Percentiles rank a stretch among this genome's conserved stretches.
Conservation (phyloP, 2,329 filamentous ascomycete species). For the Fusarium sp. region DNA sequence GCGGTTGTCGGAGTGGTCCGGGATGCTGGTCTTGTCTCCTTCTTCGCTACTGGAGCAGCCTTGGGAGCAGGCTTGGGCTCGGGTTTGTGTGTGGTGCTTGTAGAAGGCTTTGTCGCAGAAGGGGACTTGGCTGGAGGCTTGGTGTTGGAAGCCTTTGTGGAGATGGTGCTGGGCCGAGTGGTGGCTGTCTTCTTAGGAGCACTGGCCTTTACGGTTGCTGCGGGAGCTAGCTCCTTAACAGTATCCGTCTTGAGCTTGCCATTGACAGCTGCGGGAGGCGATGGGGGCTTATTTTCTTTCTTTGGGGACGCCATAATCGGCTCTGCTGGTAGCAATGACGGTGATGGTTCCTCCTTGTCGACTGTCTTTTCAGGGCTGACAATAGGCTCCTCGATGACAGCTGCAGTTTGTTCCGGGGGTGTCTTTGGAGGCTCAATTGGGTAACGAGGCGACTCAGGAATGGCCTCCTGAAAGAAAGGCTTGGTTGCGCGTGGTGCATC, state of each 20-base stretch:
- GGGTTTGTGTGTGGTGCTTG: conserved; percentile 38
- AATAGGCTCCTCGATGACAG: conserved; percentile 50
- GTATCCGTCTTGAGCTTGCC: conserved; percentile 42
- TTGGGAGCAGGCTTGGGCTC: conserved; percentile 48
- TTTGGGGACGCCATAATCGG: conserved; percentile 19
- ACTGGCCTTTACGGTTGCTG: conserved; percentile 20
- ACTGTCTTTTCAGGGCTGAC: conserved; percentile 55
- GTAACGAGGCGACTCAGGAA: conserved; percentile 56
- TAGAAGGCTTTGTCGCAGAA: conserved; percentile 37
- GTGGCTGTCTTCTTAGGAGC: conserved; percentile 32
- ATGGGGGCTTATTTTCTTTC: conserved; percentile 24
- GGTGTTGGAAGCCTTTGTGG: conserved; percentile 39
- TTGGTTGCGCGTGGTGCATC: conserved; percentile 42
- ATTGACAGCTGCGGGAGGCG: conserved; percentile 29
- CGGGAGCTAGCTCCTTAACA: conserved; percentile 28
- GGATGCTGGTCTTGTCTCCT: conserved; percentile 46
- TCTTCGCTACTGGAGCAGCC: conserved; percentile 45
- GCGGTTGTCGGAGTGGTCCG: conserved; percentile 27
- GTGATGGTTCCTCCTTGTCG: conserved; percentile 52
- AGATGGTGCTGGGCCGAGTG: conserved; percentile 38
- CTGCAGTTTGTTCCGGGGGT: conserved; percentile 27
- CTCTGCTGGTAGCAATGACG: conserved; percentile 20
- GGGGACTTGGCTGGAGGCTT: conserved; percentile 38
- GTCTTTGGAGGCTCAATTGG: conserved; percentile 33
- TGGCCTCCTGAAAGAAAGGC: conserved; percentile 51